A percentile compares a stretch with the other conserved stretches of the same genome.
Evolutionary conservation across 1,139 yeast species (phyloP).

Genomic region (Wickerhamomyces sp.): DNA sequence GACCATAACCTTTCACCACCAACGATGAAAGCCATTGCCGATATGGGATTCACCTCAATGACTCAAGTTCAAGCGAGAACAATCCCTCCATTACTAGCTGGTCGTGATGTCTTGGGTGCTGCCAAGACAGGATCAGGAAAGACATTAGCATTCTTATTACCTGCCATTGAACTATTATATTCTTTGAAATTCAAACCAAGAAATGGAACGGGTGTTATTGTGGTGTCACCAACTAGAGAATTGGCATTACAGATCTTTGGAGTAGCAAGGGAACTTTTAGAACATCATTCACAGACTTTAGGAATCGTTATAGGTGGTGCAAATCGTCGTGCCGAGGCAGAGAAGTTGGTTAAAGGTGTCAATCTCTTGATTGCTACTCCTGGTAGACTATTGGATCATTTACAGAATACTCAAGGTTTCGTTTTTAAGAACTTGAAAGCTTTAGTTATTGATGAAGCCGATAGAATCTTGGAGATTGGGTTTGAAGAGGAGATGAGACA

Average conservation of each 20-base stretch:
- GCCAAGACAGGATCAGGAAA: slow-evolving; percentile 99
- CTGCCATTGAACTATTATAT: slow-evolving; percentile 89
- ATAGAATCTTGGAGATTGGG: slow-evolving; percentile 93
- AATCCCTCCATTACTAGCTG: slow-evolving; percentile 91
- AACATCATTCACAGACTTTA: slow-evolving; percentile 74
- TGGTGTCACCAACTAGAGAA: slow-evolving; percentile 86
- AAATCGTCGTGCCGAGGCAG: slow-evolving; percentile 94
- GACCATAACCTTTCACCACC: slow-evolving; percentile 74
- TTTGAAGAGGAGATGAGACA: slow-evolving; percentile 98
- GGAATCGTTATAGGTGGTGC: slow-evolving; percentile 99
- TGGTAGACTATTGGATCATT: slow-evolving; percentile 91
- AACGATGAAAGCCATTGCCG: slow-evolving; percentile 70
- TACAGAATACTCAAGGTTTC: slow-evolving; percentile 92
- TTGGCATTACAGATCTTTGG: slow-evolving; percentile 96
- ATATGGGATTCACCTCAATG: slow-evolving; percentile 88
- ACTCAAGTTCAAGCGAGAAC: slow-evolving; percentile 92
- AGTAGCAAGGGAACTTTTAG: slow-evolving; percentile 91
- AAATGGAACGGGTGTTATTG: slow-evolving; percentile 86
- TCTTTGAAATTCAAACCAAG: slow-evolving; percentile 87
- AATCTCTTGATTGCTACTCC: slow-evolving; percentile 95
- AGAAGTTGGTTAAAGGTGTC: slow-evolving; percentile 88
- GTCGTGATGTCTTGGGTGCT: slow-evolving; percentile 93
- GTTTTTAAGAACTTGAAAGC: slow-evolving; percentile 93
- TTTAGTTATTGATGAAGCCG: slow-evolving; percentile 93
- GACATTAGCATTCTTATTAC: slow-evolving; percentile 89